Percentiles rank a stretch among this genome's conserved stretches.
These are phyloP conservation scores for Beta corolliflora DNA, from an alignment of 179 eudicot species.

Conservation along the genomic window DNA sequence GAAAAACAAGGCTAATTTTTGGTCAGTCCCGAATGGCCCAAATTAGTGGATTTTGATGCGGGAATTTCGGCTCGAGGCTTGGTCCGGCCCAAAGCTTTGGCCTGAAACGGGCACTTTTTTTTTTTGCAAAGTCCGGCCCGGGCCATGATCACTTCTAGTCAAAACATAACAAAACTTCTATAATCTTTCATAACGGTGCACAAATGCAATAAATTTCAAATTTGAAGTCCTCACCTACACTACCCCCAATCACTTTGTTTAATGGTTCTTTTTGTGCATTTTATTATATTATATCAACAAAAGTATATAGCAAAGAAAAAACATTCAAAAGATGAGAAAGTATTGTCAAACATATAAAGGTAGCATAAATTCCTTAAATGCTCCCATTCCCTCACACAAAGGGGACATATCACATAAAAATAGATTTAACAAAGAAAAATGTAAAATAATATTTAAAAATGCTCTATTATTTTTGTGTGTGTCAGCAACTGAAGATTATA, in stretches of 20 bases:
- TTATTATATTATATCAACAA: neutral
- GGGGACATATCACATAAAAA: neutral
- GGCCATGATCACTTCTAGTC: too few species aligned
- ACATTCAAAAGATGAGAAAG: neutral
- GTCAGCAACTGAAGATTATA: slow-evolving; percentile 4
- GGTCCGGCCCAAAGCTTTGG: too few species aligned
- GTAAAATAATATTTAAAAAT: neutral
- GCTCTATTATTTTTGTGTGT: neutral
- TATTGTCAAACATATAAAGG: neutral
- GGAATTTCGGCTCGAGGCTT: too few species aligned
- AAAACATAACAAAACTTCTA: too few species aligned
- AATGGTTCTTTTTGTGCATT: neutral
- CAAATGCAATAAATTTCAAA: neutral
- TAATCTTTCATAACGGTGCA: neutral
- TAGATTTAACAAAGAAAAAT: neutral
- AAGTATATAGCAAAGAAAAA: neutral
- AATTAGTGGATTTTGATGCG: too few species aligned
- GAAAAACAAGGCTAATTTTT: too few species aligned
- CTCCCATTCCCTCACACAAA: neutral
- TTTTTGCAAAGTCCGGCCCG: too few species aligned
- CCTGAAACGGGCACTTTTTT: too few species aligned
- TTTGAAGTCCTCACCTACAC: neutral
- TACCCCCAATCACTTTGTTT: too few species aligned
- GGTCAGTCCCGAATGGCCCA: too few species aligned
- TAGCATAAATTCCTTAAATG: neutral